Conservation (phyloP, 129 eudicot species). For the Silybum marianum region DNA sequence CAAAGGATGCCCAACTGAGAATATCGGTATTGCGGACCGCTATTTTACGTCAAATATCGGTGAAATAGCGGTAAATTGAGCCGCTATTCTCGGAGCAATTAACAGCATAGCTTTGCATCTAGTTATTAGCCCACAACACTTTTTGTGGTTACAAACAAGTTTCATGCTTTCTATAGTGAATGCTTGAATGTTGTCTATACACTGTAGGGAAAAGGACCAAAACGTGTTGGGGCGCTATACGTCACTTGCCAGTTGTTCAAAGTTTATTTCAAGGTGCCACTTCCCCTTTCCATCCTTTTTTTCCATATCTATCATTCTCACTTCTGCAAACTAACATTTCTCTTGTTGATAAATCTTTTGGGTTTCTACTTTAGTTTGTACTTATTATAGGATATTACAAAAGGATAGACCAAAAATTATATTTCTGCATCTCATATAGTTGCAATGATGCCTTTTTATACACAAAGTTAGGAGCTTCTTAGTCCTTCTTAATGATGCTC, state of each 20-base stretch:
- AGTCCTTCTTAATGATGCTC: background rate
- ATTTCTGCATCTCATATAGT: background rate
- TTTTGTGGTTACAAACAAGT: background rate
- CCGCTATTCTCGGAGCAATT: too few species aligned
- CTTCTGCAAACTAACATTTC: background rate
- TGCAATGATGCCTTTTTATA: constrained; percentile 8
- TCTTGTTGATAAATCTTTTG: background rate
- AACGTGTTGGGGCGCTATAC: constrained; percentile 95
- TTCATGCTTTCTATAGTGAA: background rate
- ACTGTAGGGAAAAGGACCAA: constrained; percentile 85
- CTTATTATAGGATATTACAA: background rate
- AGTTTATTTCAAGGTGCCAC: constrained; percentile 81
- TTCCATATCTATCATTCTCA: background rate
- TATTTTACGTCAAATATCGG: too few species aligned
- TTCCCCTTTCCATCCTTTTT: background rate
- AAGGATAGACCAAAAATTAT: background rate
- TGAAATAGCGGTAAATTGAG: too few species aligned
- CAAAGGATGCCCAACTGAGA: too few species aligned
- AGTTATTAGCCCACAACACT: constrained; percentile 9
- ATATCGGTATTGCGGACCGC: too few species aligned
- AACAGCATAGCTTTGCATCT: background rate
- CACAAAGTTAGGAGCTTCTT: constrained; percentile 2
- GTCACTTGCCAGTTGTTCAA: constrained; percentile 97
- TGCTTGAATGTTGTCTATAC: constrained; percentile 19
- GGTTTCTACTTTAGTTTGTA: background rate